These are phyloP conservation scores for Gomphus bonarii DNA, from an alignment of 1,284 basidiomycete species.

Conservation along the genomic window DNA sequence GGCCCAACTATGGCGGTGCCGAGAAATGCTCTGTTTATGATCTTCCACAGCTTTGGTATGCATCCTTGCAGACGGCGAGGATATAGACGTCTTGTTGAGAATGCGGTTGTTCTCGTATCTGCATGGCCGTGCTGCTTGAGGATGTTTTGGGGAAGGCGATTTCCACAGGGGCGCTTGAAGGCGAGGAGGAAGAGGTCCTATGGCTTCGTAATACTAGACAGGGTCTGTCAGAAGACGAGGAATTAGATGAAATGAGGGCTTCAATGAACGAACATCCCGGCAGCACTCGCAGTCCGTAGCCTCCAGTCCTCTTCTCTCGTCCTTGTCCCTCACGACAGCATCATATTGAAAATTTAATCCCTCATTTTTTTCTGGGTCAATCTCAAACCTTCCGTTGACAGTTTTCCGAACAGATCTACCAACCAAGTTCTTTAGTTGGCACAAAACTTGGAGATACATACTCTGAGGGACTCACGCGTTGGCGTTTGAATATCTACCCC, in stretches of 20 bases:
- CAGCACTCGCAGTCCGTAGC: constrained; percentile 82
- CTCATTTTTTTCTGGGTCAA: constrained; percentile 56
- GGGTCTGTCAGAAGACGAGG: constrained; percentile 1
- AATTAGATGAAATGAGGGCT: background rate
- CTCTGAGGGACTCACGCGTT: background rate
- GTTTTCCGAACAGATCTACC: constrained; percentile 26
- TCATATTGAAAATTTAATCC: constrained; percentile 64
- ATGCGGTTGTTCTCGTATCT: constrained; percentile 7
- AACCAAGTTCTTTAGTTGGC: background rate
- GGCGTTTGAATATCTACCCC: constrained; percentile 35
- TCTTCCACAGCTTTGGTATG: constrained; percentile 19
- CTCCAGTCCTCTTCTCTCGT: constrained; percentile 55
- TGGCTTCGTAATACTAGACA: constrained; percentile 66
- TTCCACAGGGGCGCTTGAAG: constrained; percentile 62
- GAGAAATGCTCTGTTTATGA: constrained; percentile 69
- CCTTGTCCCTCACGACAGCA: constrained; percentile 63
- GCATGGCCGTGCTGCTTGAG: constrained; percentile 12
- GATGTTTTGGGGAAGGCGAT: constrained; percentile 36
- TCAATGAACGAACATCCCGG: constrained; percentile 49
- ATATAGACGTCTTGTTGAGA: constrained; percentile 3
- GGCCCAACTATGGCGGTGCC: constrained; percentile 68
- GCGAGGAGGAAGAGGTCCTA: constrained; percentile 58
- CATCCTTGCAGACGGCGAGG: constrained; percentile 3
- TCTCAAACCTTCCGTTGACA: constrained; percentile 57
- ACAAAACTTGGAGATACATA: background rate